A percentile compares a stretch with the other conserved stretches of the same genome.
Conservation (phyloP, 257 asterid species). For the Solanum tacnaense region DNA sequence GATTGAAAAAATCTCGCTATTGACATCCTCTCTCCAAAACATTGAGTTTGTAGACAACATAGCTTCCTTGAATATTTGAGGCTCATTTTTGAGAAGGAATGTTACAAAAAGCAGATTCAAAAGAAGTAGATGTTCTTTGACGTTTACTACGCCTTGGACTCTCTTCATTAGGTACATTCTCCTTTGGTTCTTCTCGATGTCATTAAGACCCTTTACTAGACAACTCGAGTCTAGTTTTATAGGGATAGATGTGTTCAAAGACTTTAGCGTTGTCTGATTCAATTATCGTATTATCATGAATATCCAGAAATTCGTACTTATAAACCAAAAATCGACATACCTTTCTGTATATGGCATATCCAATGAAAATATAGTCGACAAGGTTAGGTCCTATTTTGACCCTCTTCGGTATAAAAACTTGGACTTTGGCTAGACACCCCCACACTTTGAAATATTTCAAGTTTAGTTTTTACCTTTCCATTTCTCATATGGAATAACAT, state of each 20-base stretch:
- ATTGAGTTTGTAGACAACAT: not conserved
- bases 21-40: not conserved
- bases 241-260: too few species aligned
- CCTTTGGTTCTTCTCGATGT: too few species aligned
- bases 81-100: not conserved
- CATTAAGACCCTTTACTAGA: not conserved
- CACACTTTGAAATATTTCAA: too few species aligned
- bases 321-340: too few species aligned
- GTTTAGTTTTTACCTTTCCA: not conserved
- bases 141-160: too few species aligned
- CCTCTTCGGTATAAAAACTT: too few species aligned
- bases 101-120: too few species aligned
- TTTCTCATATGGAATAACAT: not conserved
- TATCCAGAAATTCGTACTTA: not conserved
- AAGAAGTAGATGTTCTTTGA: too few species aligned
- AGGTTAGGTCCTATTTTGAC: not conserved
- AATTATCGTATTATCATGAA: not conserved
- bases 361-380: not conserved
- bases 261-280: not conserved
- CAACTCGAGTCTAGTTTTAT: not conserved
- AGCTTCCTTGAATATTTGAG: not conserved
- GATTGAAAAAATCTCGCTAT: not conserved
- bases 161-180: too few species aligned
- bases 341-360: not conserved
- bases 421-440: too few species aligned